phyloP scores from a whole-genome alignment of 169 alveolate species.

The Plasmodium adleri region DNA sequence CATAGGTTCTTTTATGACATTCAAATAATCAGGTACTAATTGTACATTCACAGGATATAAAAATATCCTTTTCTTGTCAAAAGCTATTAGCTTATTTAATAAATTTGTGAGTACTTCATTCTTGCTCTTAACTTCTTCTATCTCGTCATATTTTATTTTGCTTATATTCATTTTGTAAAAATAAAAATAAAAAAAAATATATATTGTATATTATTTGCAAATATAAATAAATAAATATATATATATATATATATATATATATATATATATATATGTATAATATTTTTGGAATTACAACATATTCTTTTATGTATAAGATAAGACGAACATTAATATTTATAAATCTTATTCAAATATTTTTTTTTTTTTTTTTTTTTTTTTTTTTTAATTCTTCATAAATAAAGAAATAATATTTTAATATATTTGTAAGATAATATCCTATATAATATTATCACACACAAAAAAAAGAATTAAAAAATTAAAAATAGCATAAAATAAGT shows the following conservation, averaged over 20 bases:
- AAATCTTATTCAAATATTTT: too few relatives aligned
- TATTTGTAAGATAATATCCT: too few relatives aligned
- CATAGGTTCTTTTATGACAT: constrained; percentile 93
- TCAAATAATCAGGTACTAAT: constrained; percentile 93
- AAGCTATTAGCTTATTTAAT: constrained; percentile 80
- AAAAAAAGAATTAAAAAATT: too few relatives aligned
- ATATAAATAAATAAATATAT: too few relatives aligned
- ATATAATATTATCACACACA: too few relatives aligned
- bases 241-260: background rate
- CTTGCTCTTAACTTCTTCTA: constrained; percentile 62
- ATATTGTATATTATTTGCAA: background rate
- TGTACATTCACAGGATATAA: constrained; percentile 92
- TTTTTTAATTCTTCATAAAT: too few relatives aligned
- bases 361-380: too few relatives aligned
- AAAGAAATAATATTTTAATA: too few relatives aligned
- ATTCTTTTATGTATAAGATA: background rate
- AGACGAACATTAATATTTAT: too few relatives aligned
- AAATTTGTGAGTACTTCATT: constrained; percentile 77
- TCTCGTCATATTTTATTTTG: constrained; percentile 61
- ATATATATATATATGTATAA: constrained; percentile 6
- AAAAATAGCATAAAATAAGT: too few relatives aligned
- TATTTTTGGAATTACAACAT: background rate
- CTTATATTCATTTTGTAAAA: constrained; percentile 40
- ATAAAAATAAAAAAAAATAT: background rate
- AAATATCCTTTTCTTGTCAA: constrained; percentile 87